Conservation (phyloP, 1,139 yeast genomes). For the Trichomonascaceae sp. region DNA sequence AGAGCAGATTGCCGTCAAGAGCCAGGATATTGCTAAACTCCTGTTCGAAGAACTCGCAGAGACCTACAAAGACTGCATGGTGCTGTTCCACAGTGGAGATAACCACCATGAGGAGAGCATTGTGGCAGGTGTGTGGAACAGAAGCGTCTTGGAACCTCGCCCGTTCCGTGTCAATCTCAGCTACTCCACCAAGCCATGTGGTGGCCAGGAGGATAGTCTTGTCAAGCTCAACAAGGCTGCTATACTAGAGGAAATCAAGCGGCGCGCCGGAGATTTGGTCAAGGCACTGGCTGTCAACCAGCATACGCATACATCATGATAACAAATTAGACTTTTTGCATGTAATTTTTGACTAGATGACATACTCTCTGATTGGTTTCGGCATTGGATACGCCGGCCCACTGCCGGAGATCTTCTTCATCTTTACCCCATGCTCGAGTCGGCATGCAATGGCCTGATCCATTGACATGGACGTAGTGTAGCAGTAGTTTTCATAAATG, state of each 20-base stretch:
- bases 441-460: constrained; percentile 15
- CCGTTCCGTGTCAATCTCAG: constrained; percentile 74
- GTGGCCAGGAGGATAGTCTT: constrained; percentile 9
- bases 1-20: constrained; percentile 15
- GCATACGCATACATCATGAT: constrained; percentile 3
- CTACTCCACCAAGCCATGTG: constrained; percentile 55
- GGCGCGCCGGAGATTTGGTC: constrained; percentile 59
- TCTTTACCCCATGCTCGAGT: constrained; percentile 6
- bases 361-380: constrained; percentile 12
- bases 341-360: too few relatives aligned
- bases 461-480: constrained; percentile 18
- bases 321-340: constrained; percentile 1
- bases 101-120: constrained; percentile 22
- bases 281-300: constrained; percentile 12
- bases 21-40: constrained; percentile 15
- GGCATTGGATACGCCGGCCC: constrained; percentile 20
- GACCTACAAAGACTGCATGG: constrained; percentile 36
- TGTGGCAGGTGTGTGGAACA: constrained; percentile 72
- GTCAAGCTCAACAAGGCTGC: constrained; percentile 69
- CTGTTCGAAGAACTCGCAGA: constrained; percentile 20
- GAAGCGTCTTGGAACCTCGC: constrained; percentile 37
- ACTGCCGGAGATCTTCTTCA: constrained; percentile 9
- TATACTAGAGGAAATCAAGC: constrained; percentile 53
- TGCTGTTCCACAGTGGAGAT: constrained; percentile 37
- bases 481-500: constrained; percentile 19